These are phyloP conservation scores for Pyrus bretschneideri DNA, from an alignment of 306 rosid species.

Conservation along the genomic window DNA sequence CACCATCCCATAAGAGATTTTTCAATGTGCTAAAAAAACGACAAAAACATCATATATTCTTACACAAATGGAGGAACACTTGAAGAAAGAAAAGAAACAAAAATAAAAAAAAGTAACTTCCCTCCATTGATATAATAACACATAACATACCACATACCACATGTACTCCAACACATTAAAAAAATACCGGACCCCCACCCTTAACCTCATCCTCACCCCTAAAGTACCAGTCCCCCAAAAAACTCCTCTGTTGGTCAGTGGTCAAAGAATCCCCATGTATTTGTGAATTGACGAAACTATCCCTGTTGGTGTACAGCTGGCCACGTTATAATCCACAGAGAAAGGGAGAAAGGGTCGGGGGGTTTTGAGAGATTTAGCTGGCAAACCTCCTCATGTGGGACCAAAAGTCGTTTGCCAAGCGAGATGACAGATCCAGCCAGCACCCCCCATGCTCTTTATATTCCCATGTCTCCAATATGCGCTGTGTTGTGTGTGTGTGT, in stretches of 20 bases:
- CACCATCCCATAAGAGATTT: too few species aligned
- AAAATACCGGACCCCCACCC: too few species aligned
- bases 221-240: neutral
- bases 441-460: neutral
- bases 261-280: neutral
- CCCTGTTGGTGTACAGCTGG: constrained; percentile 36
- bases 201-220: too few species aligned
- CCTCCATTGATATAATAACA: too few species aligned
- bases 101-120: too few species aligned
- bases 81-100: too few species aligned
- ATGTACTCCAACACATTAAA: fast-evolving
- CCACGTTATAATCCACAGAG: constrained; percentile 36
- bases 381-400: constrained; percentile 19
- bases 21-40: too few species aligned
- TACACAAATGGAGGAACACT: too few species aligned
- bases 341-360: neutral
- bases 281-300: neutral
- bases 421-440: neutral
- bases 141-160: too few species aligned
- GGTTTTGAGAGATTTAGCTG: neutral
- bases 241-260: constrained; percentile 14
- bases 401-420: neutral
- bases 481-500: too few species aligned
- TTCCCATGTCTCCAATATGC: neutral
- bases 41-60: too few species aligned